phyloP scores from a whole-genome alignment of 768 basidiomycete genomes.

The Calocera viscosa region DNA sequence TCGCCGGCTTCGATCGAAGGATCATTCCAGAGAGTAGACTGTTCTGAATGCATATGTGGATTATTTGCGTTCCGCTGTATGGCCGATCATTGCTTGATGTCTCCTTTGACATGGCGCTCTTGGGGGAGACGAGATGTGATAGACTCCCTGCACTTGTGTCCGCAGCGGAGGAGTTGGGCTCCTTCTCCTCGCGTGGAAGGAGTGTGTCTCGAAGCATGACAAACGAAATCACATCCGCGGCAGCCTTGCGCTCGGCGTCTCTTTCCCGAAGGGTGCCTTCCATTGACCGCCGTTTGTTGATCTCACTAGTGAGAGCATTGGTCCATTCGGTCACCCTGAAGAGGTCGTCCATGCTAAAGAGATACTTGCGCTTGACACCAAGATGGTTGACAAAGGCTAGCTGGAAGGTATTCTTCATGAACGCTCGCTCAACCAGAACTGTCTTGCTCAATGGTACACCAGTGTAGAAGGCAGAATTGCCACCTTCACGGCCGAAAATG shows the following conservation, averaged over 20 bases:
- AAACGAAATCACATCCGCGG: constrained; percentile 58
- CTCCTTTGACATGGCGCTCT: not conserved
- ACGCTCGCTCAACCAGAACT: constrained; percentile 74
- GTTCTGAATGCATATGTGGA: constrained; percentile 31
- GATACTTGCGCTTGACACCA: constrained; percentile 68
- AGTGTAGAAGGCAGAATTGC: constrained; percentile 69
- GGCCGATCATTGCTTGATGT: not conserved
- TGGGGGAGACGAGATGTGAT: constrained; percentile 14
- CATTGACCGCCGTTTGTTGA: constrained; percentile 10
- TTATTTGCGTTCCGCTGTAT: constrained; percentile 28
- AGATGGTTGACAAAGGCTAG: constrained; percentile 51
- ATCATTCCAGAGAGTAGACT: constrained; percentile 25
- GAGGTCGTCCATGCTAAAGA: constrained; percentile 84
- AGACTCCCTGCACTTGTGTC: constrained; percentile 14
- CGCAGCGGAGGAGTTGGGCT: constrained; percentile 3
- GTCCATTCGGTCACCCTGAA: constrained; percentile 64
- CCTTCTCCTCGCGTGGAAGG: constrained; percentile 31
- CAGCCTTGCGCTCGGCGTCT: constrained; percentile 13
- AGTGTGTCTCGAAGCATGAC: constrained; percentile 75
- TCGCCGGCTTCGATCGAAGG: not conserved
- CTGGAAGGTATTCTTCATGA: constrained; percentile 96
- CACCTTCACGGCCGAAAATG: constrained; percentile 70
- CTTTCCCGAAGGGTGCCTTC: not conserved
- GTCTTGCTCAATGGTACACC: constrained; percentile 68
- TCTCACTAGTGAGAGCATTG: constrained; percentile 45